phyloP scores from a whole-genome alignment of 108 stramenopile species.

The Skeletonema marinoi region DNA sequence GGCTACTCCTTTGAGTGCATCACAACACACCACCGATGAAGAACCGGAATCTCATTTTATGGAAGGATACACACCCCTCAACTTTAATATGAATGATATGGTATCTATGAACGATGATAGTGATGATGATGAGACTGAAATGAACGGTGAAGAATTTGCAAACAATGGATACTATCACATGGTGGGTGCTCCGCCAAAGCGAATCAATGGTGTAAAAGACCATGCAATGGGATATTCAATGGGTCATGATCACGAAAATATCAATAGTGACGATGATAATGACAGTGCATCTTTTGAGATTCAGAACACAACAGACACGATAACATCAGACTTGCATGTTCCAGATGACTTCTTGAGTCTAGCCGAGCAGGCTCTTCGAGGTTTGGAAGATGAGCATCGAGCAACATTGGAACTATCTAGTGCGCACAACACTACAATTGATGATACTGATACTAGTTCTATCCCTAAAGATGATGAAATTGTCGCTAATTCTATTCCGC shows the following conservation, averaged over 20 bases:
- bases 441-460: not conserved
- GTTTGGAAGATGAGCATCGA: slow-evolving; percentile 44
- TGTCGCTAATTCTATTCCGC: not conserved
- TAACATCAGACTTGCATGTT: not conserved
- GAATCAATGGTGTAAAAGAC: slow-evolving; percentile 39
- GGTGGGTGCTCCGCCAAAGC: slow-evolving; percentile 23
- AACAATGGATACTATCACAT: slow-evolving; percentile 36
- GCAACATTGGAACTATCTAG: slow-evolving; percentile 18
- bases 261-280: slow-evolving; percentile 6
- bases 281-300: not conserved
- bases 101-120: slow-evolving; percentile 9
- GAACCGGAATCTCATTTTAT: slow-evolving; percentile 6
- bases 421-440: not conserved
- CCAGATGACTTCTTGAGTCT: slow-evolving; percentile 40
- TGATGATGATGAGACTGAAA: slow-evolving; percentile 6
- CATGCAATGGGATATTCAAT: slow-evolving; percentile 9
- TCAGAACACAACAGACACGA: not conserved
- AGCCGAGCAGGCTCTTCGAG: slow-evolving; percentile 43
- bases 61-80: slow-evolving; percentile 52
- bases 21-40: not conserved
- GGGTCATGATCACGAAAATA: not conserved
- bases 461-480: not conserved
- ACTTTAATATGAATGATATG: slow-evolving; percentile 42
- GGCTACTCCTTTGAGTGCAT: not conserved
- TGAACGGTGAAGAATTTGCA: slow-evolving; percentile 11